phyloP scores from a whole-genome alignment of 2,329 filamentous ascomycete species.

The Huntiella decipiens region DNA sequence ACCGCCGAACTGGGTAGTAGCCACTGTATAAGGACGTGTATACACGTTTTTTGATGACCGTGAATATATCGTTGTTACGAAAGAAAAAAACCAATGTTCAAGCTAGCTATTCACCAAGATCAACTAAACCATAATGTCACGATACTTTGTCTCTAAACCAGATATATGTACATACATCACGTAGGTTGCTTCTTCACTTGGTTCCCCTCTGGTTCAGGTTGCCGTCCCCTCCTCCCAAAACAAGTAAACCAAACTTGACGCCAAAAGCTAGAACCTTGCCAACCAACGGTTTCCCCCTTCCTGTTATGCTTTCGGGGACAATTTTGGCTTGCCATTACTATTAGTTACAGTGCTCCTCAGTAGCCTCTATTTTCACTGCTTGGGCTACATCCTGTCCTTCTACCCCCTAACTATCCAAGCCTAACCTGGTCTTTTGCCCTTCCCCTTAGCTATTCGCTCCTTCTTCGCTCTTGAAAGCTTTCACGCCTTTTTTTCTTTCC shows the following conservation, averaged over 20 bases:
- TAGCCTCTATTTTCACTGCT: background rate
- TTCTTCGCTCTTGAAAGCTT: slow-evolving; percentile 18
- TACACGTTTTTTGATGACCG: too few relatives aligned
- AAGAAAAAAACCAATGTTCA: too few relatives aligned
- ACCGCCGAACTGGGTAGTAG: too few relatives aligned
- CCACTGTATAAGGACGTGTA: too few relatives aligned
- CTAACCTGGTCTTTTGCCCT: slow-evolving; percentile 6
- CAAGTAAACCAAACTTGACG: background rate
- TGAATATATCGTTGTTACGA: too few relatives aligned
- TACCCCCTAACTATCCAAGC: slow-evolving; percentile 7
- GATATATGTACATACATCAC: too few relatives aligned
- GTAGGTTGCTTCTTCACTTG: too few relatives aligned
- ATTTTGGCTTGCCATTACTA: background rate
- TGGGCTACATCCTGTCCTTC: background rate
- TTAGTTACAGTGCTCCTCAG: background rate
- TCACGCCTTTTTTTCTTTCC: slow-evolving; percentile 15
- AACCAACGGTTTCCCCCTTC: background rate
- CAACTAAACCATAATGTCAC: too few relatives aligned
- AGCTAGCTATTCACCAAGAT: too few relatives aligned
- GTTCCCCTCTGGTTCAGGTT: background rate
- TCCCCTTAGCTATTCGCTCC: slow-evolving; percentile 11
- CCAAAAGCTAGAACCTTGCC: slow-evolving; percentile 3
- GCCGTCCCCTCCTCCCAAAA: background rate
- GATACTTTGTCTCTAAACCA: too few relatives aligned
- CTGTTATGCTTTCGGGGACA: background rate